phyloP scores from a whole-genome alignment of 2,329 filamentous ascomycete genomes.

The Aspergillus sp. region DNA sequence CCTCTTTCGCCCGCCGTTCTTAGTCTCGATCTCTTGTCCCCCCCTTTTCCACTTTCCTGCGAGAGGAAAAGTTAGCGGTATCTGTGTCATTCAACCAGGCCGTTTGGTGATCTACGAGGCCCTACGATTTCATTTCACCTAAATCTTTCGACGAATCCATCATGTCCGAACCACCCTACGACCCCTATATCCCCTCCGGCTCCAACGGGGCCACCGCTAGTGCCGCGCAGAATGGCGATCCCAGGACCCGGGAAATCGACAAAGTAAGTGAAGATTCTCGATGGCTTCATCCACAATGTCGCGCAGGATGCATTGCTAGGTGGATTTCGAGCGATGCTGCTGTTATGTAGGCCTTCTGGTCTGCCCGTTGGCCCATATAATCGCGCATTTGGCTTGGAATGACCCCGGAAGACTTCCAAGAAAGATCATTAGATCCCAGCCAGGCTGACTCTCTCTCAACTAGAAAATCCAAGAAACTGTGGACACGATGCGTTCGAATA shows the following conservation, averaged over 20 bases:
- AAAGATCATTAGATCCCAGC: not conserved
- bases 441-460: slow-evolving; percentile 17
- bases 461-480: slow-evolving; percentile 98
- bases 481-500: slow-evolving; percentile 93
- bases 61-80: slow-evolving; percentile 14
- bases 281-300: not conserved
- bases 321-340: not conserved
- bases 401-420: not conserved
- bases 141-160: slow-evolving; percentile 21
- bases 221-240: slow-evolving; percentile 57
- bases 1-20: not conserved
- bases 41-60: slow-evolving; percentile 2
- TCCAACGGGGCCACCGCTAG: slow-evolving; percentile 50
- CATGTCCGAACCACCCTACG: slow-evolving; percentile 71
- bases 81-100: slow-evolving; percentile 14
- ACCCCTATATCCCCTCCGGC: slow-evolving; percentile 82
- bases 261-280: slow-evolving; percentile 63
- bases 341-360: not conserved
- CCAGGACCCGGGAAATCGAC: slow-evolving; percentile 73
- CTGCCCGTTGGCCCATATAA: not conserved
- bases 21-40: slow-evolving; percentile 4
- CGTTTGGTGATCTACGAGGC: slow-evolving; percentile 18
- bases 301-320: not conserved
- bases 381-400: not conserved
- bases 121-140: slow-evolving; percentile 10